phyloP scores from a whole-genome alignment of 192 early-diverging fungal genomes.

The Tieghemiomyces parasiticus region DNA sequence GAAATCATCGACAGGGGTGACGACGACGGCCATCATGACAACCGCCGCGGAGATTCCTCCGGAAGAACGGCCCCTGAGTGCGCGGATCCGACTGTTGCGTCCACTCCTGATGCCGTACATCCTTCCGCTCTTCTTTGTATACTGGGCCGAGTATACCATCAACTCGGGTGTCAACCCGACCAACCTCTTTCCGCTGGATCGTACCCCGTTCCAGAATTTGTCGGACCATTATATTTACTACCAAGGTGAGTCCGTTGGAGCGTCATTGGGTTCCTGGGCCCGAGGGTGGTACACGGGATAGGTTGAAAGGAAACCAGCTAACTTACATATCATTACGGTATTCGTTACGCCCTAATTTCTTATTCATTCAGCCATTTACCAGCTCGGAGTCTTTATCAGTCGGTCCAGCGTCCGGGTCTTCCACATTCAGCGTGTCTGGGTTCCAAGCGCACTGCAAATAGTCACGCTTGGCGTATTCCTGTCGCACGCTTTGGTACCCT shows the following conservation, averaged over 20 bases:
- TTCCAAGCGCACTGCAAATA: constrained; percentile 20
- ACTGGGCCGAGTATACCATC: constrained; percentile 24
- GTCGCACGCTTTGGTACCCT: constrained; percentile 16
- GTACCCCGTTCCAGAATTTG: constrained; percentile 23
- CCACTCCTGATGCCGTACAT: constrained; percentile 21
- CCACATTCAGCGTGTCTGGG: constrained; percentile 20
- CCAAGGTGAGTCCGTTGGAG: constrained; percentile 16
- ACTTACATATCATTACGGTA: not conserved
- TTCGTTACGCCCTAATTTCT: not conserved
- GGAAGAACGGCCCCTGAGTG: constrained; percentile 18
- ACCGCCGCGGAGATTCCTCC: too few relatives aligned
- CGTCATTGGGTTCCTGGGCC: too few relatives aligned
- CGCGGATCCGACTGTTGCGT: constrained; percentile 18
- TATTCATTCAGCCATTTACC: not conserved
- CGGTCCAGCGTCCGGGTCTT: constrained; percentile 20
- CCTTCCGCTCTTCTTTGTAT: constrained; percentile 25
- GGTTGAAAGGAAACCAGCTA: too few relatives aligned
- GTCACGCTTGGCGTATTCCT: constrained; percentile 14
- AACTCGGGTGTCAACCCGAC: constrained; percentile 26
- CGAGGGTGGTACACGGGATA: too few relatives aligned
- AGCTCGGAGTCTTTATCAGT: constrained; percentile 24
- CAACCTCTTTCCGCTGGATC: constrained; percentile 19
- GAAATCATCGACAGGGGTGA: too few relatives aligned
- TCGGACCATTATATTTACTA: constrained; percentile 16
- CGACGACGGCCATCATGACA: too few relatives aligned